Evolutionary conservation across 2,329 filamentous ascomycete species (phyloP), one percentile per base, ranked within the genome.

Genomic region (Metarhizium rileyi): DNA sequence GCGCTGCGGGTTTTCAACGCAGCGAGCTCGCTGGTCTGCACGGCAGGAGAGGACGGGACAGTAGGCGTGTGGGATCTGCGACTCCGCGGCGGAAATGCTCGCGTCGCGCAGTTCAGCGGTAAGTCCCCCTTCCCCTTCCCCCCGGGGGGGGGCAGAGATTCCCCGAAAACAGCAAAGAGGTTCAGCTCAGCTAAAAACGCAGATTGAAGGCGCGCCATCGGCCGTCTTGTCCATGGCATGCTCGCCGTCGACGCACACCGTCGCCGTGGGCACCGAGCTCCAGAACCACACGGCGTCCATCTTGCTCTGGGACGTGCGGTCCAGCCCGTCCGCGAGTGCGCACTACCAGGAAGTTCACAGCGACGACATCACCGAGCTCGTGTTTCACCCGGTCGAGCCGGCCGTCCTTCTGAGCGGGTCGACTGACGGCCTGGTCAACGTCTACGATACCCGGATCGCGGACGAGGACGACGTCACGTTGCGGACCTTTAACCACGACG

Each of bases 381-480:
- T 59, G 60, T 81, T 83, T 58, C 82, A 87, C 63, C 81, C 83
- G 0, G 69, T 66, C 3, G 70, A 77, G 45, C 73, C 78, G 1
- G 73, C 77, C 42, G 70, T 86, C 16, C 75, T 91, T 5, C 73
- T 91, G 10, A 88, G 86, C 1, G 86, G 85, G 41, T 88, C 85
- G 35, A 91, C 86, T 14, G 87, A 93, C 65, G 86, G 86, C 6
- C 76, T 91, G 1, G 76, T 91, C 58, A 90, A 86, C 60, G 71
- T 91, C 43, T 87, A 85, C 66, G 83, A 93, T 67, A 84, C 80
- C 18, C 74, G 75, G 44, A 75, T 87, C 51, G 67, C 73, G 18
- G 84, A 87, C 56, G 87, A 91, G 66, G 87, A 91, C 61, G 87
- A 91, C 44, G 82, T 87, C 1, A 71, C 90, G 20, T 72, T 86